Conservation (phyloP, 495 filamentous ascomycete genomes). For the Cercophora sp. region DNA sequence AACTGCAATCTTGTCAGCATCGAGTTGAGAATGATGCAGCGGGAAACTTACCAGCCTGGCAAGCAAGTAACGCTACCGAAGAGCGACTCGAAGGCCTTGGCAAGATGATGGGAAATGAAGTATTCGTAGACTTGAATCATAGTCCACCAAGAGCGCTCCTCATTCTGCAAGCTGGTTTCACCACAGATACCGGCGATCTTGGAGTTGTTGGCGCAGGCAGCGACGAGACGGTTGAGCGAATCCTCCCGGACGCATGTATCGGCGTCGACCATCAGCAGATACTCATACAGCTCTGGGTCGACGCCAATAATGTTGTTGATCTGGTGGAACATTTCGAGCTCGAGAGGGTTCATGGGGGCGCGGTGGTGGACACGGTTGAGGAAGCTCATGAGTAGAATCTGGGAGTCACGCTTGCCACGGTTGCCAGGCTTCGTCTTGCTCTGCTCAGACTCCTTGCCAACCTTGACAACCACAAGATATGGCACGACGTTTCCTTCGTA, state of each 20-base stretch:
- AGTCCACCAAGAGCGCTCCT: conserved; percentile 92
- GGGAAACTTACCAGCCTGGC: conserved; percentile 82
- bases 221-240: conserved; percentile 86
- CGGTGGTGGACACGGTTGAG: conserved; percentile 96
- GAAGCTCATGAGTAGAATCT: conserved; percentile 81
- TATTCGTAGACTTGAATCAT: conserved; percentile 99
- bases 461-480: conserved; percentile 92
- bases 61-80: conserved; percentile 97
- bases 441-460: conserved; percentile 95
- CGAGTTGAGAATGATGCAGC: too few relatives aligned
- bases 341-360: conserved; percentile 86
- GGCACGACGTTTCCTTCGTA: conserved; percentile 97
- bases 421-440: conserved; percentile 91
- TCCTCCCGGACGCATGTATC: conserved; percentile 95
- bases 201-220: conserved; percentile 87
- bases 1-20: too few relatives aligned
- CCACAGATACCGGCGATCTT: conserved; percentile 97
- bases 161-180: conserved; percentile 93
- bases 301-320: conserved; percentile 99
- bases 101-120: conserved; percentile 90
- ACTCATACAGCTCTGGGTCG: conserved; percentile 95
- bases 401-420: conserved; percentile 95
- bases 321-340: conserved; percentile 97
- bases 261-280: conserved; percentile 94
- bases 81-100: conserved; percentile 92